Base-by-base conservation (phyloP, 768 basidiomycete species). In the Agrocybe praecox region DNA sequence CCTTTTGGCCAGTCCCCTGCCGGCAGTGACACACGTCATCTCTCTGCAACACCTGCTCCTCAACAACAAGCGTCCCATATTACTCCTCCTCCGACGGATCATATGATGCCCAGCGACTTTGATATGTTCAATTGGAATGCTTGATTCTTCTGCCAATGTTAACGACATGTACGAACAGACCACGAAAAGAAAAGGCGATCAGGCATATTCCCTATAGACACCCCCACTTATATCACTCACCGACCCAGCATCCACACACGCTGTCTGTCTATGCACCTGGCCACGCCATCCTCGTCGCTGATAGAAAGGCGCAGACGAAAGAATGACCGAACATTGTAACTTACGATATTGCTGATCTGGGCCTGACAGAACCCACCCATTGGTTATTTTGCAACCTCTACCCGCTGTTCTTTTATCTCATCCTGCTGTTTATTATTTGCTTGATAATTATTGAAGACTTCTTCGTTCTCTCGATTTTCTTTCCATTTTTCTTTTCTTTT, bases 41-140 rank as follows among this genome's bases (percentile, higher is more conserved):
- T 84, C 79, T 76, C 80, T 32, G 74, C 70, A 46, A 86, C 85
- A 44, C 78, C 84, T 58, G 76, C 68, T 14, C 80, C 80, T 59
- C 75, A 74, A 56, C 72, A 75, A 60, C 67, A 66, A 42, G 65
- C 65, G 59, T 66, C 67, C 50, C 64, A 61, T 49, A 77, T 76
- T 70, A 74, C 76, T 64, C 75, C 76, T 53, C 73, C 76, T 55
- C 69, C 72, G 53, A 67, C 66, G 63, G 82, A 83, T 64, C 74
- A 73, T 64, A 68, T 72, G 53, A 73, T 76, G 34, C 52, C 71
- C 51, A 75, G 67, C 63, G 86, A 86, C 53, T 81, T 83, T 62
- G 84, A 85, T 59, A 70, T 84, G 59, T 83, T 86, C 68, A 84
- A 82, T 66, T 87, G 86, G 82, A 76, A 71, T 62, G 74, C 75